Conservation (phyloP, 2,329 filamentous ascomycete genomes). For the Emergomyces orientalis region DNA sequence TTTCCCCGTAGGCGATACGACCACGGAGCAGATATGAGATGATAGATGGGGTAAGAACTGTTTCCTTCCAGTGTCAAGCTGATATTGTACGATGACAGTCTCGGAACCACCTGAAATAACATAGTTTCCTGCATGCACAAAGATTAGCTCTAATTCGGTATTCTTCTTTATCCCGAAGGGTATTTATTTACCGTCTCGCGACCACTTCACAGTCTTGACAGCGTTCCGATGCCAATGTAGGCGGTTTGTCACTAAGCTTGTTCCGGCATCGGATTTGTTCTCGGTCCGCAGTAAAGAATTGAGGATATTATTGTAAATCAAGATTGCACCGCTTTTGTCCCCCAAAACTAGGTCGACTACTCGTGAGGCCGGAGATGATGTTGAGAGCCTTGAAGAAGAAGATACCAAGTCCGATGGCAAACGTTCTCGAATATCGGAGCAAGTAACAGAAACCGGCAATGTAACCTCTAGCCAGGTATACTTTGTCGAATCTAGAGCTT, state of each 20-base stretch:
- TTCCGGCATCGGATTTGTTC: slow-evolving; percentile 37
- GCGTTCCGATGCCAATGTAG: slow-evolving; percentile 86
- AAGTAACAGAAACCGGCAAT: slow-evolving; percentile 54
- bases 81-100: slow-evolving; percentile 84
- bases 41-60: slow-evolving; percentile 86
- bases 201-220: slow-evolving; percentile 83
- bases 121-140: slow-evolving; percentile 60
- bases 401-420: slow-evolving; percentile 6
- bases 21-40: slow-evolving; percentile 72
- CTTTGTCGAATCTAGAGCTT: slow-evolving; percentile 29
- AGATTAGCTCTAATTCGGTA: slow-evolving; percentile 23
- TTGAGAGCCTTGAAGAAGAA: slow-evolving; percentile 16
- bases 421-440: slow-evolving; percentile 52
- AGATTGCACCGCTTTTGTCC: slow-evolving; percentile 64
- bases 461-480: slow-evolving; percentile 48
- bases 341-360: slow-evolving; percentile 70
- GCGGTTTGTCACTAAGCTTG: slow-evolving; percentile 48
- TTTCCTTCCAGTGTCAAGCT: slow-evolving; percentile 73
- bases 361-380: slow-evolving; percentile 17
- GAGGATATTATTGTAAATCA: slow-evolving; percentile 70
- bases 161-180: slow-evolving; percentile 8
- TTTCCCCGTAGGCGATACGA: slow-evolving; percentile 67
- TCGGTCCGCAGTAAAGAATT: slow-evolving; percentile 42
- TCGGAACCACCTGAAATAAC: slow-evolving; percentile 87
- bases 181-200: slow-evolving; percentile 61